phyloP scores from a whole-genome alignment of 495 filamentous ascomycete genomes.

The Staphylotrichum longicolle region DNA sequence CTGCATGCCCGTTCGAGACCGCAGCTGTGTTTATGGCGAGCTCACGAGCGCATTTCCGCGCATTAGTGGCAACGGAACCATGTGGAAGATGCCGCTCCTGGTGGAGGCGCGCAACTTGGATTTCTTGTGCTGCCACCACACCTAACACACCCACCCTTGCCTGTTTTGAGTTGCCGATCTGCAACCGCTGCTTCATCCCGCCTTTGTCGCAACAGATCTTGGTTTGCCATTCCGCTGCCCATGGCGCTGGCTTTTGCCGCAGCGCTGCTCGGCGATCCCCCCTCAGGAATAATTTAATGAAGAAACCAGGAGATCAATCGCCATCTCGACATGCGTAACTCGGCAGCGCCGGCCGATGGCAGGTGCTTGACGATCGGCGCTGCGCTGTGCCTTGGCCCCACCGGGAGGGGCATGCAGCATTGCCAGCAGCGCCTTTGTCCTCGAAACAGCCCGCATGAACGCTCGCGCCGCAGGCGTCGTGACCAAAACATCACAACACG shows the following conservation, averaged over 20 bases:
- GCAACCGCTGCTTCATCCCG: conserved; percentile 21
- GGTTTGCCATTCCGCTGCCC: background rate
- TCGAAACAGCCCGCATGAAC: conserved; percentile 21
- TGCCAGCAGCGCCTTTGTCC: background rate
- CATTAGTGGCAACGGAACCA: too few relatives aligned
- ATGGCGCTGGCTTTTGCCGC: background rate
- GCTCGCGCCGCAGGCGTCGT: conserved; percentile 12
- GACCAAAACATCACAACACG: conserved; percentile 37
- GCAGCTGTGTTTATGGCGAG: background rate
- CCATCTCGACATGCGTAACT: background rate
- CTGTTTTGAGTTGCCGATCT: conserved; percentile 35
- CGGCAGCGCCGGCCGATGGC: background rate
- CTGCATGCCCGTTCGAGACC: too few relatives aligned
- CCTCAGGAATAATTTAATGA: background rate
- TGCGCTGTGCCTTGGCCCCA: background rate
- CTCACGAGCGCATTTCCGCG: too few relatives aligned
- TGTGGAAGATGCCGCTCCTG: too few relatives aligned
- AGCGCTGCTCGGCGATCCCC: too few relatives aligned
- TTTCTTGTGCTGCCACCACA: background rate
- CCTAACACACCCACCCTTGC: conserved; percentile 11
- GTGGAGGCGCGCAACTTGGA: too few relatives aligned
- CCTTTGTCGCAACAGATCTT: conserved; percentile 15
- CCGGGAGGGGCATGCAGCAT: background rate
- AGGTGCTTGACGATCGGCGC: background rate
- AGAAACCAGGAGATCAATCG: background rate